Evolutionary conservation across 2,329 filamentous ascomycete species (phyloP), one percentile per base, ranked within the genome.

Genomic region (Rhynchosporium secalis): DNA sequence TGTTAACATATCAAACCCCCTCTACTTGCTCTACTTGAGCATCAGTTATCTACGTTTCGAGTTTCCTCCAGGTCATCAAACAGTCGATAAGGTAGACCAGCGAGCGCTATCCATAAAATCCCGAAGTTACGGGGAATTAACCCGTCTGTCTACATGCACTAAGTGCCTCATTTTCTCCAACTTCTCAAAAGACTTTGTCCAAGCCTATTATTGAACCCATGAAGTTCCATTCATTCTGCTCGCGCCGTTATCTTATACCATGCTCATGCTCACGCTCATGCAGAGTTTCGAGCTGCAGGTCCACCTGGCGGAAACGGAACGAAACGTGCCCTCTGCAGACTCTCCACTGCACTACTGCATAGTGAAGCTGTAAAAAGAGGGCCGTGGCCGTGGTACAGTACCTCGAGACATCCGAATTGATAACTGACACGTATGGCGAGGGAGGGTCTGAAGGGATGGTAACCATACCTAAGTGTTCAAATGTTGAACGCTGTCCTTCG

Each of bases 341-440:
- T 20, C 20, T 20, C 20, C 20, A 20, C 43, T 59, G 51, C 13
- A 40, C 38, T 7, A 8, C 36, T n/a, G 31, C 15, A 43, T 20
- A 20, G 20, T 20, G 20, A 28, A 20, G 28, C 52, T 43, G 40
- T 56, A 59, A 45, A 29, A 51, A 45, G 56, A 43, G 31, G 49
- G 58, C 29, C 36, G 41, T 51, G 13, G 52, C 43, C 40, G 29
- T 49, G 4, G 51, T 55, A 56, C 52, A 2, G 51, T 55, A 56
- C 52, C 52, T 49, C 43, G 12, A 40, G 31, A 36, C 41, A 62
- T 66, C 60, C 66, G 62, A 68, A 65, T 68, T 68, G 62, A 57
- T 65, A 52, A 45, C 45, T 65, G 66, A 68, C 66, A 68, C 66
- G 66, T 68, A 66, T 54, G 47, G 56, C 31, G 36, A 49, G 56